phyloP scores from a whole-genome alignment of 768 basidiomycete species.

The Leucocoprinus birnbaumii region DNA sequence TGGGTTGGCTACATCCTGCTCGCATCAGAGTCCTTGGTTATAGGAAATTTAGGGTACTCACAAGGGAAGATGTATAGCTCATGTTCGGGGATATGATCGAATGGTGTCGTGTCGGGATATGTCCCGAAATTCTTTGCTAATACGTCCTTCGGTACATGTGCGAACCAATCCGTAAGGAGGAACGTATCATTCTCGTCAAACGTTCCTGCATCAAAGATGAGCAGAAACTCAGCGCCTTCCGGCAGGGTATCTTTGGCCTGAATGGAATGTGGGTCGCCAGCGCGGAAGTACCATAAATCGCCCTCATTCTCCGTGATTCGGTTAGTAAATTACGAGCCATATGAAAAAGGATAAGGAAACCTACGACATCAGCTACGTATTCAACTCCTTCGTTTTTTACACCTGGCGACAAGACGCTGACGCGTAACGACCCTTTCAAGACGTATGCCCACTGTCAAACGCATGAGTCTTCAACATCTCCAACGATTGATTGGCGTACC shows the following conservation, averaged over 20 bases:
- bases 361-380: conserved; percentile 51
- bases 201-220: conserved; percentile 37
- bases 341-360: conserved; percentile 20
- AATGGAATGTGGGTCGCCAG: conserved; percentile 53
- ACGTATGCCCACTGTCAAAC: conserved; percentile 48
- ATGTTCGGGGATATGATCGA: neutral
- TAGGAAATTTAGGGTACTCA: too few relatives aligned
- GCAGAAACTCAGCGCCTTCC: conserved; percentile 51
- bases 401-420: neutral
- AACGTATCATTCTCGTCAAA: conserved; percentile 63
- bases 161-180: conserved; percentile 63
- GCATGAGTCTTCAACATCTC: neutral
- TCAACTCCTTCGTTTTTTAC: conserved; percentile 37
- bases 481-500: conserved; percentile 19
- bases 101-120: conserved; percentile 17
- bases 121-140: conserved; percentile 65
- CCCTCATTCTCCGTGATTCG: conserved; percentile 46
- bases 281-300: conserved; percentile 59
- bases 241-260: conserved; percentile 47
- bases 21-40: too few relatives aligned
- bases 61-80: conserved; percentile 49
- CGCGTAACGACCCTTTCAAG: conserved; percentile 30
- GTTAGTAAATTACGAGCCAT: conserved; percentile 43
- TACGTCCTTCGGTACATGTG: conserved; percentile 53
- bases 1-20: conserved; percentile 35